phyloP scores from a whole-genome alignment of 495 filamentous ascomycete species.

The Xylaria scruposa region DNA sequence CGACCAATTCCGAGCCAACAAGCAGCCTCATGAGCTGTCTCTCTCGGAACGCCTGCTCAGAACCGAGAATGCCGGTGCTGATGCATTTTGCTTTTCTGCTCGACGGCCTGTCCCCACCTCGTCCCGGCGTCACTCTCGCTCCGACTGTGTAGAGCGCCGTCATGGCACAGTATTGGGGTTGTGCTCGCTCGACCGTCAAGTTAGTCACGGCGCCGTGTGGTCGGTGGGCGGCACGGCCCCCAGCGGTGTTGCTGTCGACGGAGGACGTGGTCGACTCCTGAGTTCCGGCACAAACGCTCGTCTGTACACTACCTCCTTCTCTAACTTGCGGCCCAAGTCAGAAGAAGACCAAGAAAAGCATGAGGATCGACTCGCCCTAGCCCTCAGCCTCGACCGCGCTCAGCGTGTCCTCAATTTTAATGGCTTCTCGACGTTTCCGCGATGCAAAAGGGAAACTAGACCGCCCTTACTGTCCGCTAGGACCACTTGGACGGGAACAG shows the following conservation, averaged over 20 bases:
- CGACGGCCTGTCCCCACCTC: slow-evolving; percentile 46
- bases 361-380: slow-evolving; percentile 78
- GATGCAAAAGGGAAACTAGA: slow-evolving; percentile 32
- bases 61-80: slow-evolving; percentile 60
- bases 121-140: slow-evolving; percentile 34
- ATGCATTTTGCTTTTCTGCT: slow-evolving; percentile 68
- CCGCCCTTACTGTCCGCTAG: slow-evolving; percentile 29
- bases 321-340: slow-evolving; percentile 49
- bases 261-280: slow-evolving; percentile 67
- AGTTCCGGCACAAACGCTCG: slow-evolving; percentile 77
- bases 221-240: slow-evolving; percentile 73
- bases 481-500: slow-evolving; percentile 63
- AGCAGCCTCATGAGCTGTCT: slow-evolving; percentile 65
- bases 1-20: slow-evolving; percentile 70
- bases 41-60: slow-evolving; percentile 67
- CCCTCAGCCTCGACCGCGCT: slow-evolving; percentile 79
- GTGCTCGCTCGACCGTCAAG: slow-evolving; percentile 47
- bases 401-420: slow-evolving; percentile 63
- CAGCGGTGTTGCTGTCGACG: slow-evolving; percentile 58
- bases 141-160: slow-evolving; percentile 42
- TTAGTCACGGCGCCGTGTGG: slow-evolving; percentile 80
- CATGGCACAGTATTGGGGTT: slow-evolving; percentile 48
- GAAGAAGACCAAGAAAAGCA: slow-evolving; percentile 66
- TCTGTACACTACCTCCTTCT: slow-evolving; percentile 73
- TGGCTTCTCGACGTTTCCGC: slow-evolving; percentile 42